phyloP scores from a whole-genome alignment of 495 filamentous ascomycete species.

The Aspergillus avenaceus region DNA sequence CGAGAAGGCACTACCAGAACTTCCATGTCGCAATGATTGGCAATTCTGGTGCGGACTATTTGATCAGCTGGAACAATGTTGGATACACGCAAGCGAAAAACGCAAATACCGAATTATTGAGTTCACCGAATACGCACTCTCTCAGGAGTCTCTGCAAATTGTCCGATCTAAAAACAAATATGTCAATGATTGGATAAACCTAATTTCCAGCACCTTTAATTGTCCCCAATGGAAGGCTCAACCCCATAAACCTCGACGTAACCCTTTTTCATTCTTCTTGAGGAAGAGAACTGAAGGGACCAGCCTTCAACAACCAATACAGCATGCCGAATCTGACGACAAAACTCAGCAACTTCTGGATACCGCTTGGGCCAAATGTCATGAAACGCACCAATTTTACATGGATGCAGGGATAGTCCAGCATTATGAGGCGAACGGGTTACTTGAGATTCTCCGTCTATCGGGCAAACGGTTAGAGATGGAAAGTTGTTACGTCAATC shows the following conservation, averaged over 20 bases:
- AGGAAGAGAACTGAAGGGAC: no score
- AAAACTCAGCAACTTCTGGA: neutral
- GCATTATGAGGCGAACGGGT: neutral
- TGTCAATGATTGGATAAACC: neutral
- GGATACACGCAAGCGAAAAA: neutral
- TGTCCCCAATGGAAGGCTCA: no score
- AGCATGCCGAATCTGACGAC: no score
- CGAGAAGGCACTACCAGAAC: neutral
- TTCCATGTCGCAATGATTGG: neutral
- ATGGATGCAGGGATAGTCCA: neutral
- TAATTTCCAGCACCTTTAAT: neutral
- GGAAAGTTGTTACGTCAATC: slow-evolving; percentile 31
- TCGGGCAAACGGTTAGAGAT: slow-evolving; percentile 26
- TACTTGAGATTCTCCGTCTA: slow-evolving; percentile 30
- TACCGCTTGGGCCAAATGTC: neutral
- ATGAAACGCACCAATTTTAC: neutral
- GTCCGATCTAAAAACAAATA: neutral
- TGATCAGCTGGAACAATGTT: slow-evolving; percentile 1
- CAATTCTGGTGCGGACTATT: slow-evolving; percentile 1
- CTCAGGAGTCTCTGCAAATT: neutral
- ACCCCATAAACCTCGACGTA: no score
- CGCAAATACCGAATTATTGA: neutral
- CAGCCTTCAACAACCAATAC: no score
- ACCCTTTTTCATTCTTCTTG: no score
- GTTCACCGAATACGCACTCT: neutral